phyloP scores from a whole-genome alignment of 495 filamentous ascomycete genomes.

The Tuber borchii region DNA sequence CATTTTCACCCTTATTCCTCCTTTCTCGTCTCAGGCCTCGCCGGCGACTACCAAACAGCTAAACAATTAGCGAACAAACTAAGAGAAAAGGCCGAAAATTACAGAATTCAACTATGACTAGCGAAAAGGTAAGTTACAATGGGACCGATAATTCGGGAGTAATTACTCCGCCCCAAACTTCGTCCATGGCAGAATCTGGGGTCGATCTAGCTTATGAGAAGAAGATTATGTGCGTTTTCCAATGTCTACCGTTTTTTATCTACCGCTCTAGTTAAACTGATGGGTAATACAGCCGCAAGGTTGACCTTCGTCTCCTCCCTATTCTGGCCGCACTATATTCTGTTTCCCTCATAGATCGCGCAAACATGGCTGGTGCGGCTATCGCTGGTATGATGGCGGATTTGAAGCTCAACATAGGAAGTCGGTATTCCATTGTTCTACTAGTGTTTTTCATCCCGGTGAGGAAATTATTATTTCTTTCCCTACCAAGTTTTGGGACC shows the following conservation, averaged over 20 bases:
- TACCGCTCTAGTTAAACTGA: constrained; percentile 8
- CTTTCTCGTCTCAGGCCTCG: neutral
- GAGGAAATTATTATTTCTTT: neutral
- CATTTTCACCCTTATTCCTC: neutral
- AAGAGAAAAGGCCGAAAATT: neutral
- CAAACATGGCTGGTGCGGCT: constrained; percentile 52
- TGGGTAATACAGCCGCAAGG: constrained; percentile 19
- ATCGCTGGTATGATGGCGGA: constrained; percentile 53
- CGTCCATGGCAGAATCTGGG: constrained; percentile 21
- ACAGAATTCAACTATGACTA: constrained; percentile 13
- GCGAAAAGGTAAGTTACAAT: constrained; percentile 17
- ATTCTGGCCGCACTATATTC: constrained; percentile 37
- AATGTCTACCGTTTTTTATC: neutral
- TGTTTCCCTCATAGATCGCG: constrained; percentile 34
- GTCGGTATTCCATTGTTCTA: constrained; percentile 39
- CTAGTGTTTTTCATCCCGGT: constrained; percentile 45
- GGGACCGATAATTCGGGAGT: neutral
- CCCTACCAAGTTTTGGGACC: too few species aligned
- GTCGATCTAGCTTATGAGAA: constrained; percentile 35
- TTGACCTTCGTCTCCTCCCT: constrained; percentile 37
- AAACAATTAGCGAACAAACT: neutral
- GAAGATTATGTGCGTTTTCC: constrained; percentile 31
- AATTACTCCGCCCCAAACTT: constrained; percentile 4
- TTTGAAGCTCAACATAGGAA: constrained; percentile 43
- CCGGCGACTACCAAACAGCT: neutral